Percentiles rank a stretch among this genome's conserved stretches.
Evolutionary conservation across 202 grass and related monocot genomes (phyloP).

Genomic region (Zizania palustris): DNA sequence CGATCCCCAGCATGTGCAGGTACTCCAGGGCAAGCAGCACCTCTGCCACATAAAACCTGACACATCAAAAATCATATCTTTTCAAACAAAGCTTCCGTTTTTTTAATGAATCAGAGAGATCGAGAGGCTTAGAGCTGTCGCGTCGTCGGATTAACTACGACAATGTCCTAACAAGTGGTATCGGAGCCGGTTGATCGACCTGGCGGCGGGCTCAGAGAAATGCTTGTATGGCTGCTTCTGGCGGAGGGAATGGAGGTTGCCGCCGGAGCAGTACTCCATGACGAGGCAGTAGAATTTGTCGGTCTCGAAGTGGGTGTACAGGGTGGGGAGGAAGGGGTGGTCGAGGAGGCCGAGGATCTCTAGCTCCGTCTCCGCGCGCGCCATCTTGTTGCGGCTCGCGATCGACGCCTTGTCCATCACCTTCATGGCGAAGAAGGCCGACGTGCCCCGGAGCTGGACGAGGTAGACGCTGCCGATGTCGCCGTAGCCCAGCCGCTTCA

Average conservation of each 20-base stretch:
- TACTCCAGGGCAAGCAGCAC: conserved; percentile 89
- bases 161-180: no score
- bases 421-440: conserved; percentile 47
- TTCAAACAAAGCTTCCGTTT: neutral
- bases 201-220: conserved; percentile 59
- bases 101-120: neutral
- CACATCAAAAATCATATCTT: neutral
- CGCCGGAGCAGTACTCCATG: conserved; percentile 37
- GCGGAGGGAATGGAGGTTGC: conserved; percentile 63
- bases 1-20: conserved; percentile 91
- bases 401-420: conserved; percentile 63
- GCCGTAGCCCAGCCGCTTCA: conserved; percentile 75
- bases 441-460: conserved; percentile 60
- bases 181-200: conserved; percentile 7
- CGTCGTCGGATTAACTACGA: no score
- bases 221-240: conserved; percentile 67
- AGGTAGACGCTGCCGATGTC: conserved; percentile 98
- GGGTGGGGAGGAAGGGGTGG: conserved; percentile 45
- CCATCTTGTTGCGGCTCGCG: conserved; percentile 55
- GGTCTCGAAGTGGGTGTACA: conserved; percentile 67
- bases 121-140: no score
- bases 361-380: conserved; percentile 54
- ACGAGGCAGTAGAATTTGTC: conserved; percentile 60
- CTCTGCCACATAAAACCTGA: conserved; percentile 83
- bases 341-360: neutral